These are phyloP conservation scores for Paecilomyces sp. DNA, from an alignment of 2,329 filamentous ascomycete species.

Conservation along the genomic window DNA sequence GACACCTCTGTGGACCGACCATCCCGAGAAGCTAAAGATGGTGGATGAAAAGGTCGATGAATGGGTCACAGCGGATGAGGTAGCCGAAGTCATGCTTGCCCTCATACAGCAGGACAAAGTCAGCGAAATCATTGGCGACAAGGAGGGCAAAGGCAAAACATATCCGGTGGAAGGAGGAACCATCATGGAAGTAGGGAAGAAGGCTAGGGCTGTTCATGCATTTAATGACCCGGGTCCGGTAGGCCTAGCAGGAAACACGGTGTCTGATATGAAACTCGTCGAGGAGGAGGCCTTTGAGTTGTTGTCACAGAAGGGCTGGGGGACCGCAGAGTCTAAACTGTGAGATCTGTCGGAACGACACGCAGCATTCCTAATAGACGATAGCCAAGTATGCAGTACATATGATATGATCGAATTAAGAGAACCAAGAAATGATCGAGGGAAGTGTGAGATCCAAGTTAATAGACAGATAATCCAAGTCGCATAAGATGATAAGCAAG, in stretches of 20 bases:
- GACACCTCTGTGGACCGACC: constrained; percentile 56
- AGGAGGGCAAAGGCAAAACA: constrained; percentile 18
- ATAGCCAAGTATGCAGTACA: background rate
- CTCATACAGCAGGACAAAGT: constrained; percentile 45
- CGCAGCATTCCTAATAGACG: background rate
- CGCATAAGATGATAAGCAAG: background rate
- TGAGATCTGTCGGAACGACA: constrained; percentile 5
- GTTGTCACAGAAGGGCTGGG: constrained; percentile 45
- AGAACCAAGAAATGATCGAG: background rate
- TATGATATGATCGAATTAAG: background rate
- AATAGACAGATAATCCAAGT: background rate
- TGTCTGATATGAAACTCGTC: constrained; percentile 33
- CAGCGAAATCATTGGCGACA: constrained; percentile 26
- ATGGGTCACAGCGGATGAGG: constrained; percentile 57
- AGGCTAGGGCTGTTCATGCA: constrained; percentile 43
- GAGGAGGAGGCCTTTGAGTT: constrained; percentile 45
- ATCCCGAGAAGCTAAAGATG: constrained; percentile 52
- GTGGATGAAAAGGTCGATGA: constrained; percentile 42
- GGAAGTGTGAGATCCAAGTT: background rate
- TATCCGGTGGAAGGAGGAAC: constrained; percentile 41
- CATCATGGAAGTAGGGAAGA: constrained; percentile 51
- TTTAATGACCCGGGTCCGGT: constrained; percentile 50
- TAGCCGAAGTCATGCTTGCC: constrained; percentile 52
- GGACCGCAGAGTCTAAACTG: constrained; percentile 21
- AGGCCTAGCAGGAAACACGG: constrained; percentile 39